A percentile compares a stretch with the other conserved stretches of the same genome.
phyloP scores from a whole-genome alignment of 2,329 filamentous ascomycete species.

The Cladorrhinum sp. region DNA sequence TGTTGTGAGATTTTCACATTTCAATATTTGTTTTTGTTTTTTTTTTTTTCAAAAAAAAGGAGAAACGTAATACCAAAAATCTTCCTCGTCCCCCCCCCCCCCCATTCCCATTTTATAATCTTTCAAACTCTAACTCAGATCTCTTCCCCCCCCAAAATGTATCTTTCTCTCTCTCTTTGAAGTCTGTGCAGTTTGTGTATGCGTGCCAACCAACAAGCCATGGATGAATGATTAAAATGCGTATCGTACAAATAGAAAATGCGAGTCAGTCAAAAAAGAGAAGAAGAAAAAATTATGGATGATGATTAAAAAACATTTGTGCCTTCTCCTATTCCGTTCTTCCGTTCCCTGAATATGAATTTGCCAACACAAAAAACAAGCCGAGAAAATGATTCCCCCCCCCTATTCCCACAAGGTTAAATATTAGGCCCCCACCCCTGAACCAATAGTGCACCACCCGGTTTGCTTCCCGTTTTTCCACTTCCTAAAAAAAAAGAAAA shows the following conservation, averaged over 20 bases:
- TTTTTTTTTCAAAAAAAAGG: too few species aligned
- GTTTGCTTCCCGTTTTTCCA: too few species aligned
- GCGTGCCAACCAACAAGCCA: not conserved
- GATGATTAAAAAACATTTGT: not conserved
- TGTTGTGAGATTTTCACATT: too few species aligned
- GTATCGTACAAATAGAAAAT: slow-evolving; percentile 4
- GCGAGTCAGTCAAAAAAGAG: not conserved
- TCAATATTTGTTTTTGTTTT: too few species aligned
- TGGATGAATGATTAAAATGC: slow-evolving; percentile 5
- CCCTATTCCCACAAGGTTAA: too few species aligned
- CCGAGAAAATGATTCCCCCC: not conserved
- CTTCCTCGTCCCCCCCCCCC: too few species aligned
- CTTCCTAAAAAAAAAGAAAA: not conserved
- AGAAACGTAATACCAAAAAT: too few species aligned
- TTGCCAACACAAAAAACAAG: not conserved
- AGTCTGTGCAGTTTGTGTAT: not conserved
- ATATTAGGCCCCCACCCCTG: too few species aligned
- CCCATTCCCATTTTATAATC: too few species aligned
- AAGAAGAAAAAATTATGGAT: not conserved
- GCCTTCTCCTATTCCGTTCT: not conserved
- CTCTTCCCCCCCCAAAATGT: too few species aligned
- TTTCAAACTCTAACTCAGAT: not conserved
- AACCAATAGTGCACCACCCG: too few species aligned
- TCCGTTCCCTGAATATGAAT: not conserved
- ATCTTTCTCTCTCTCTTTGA: not conserved